Percentiles rank a stretch among this genome's conserved stretches.
phyloP scores from a whole-genome alignment of 768 basidiomycete species.

The Tremella mesenterica region DNA sequence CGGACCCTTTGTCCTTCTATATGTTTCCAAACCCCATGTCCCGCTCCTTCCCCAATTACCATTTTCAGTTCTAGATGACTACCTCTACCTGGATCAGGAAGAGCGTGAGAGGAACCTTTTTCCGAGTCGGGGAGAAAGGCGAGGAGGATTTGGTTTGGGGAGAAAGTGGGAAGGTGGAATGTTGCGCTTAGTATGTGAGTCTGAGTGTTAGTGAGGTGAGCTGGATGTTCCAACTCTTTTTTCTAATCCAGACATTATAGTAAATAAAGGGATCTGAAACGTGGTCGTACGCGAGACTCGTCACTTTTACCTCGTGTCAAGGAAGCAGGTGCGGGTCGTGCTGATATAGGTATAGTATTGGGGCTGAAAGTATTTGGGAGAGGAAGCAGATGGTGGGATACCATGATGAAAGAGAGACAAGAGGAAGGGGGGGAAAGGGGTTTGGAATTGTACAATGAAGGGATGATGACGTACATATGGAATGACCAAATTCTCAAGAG shows the following conservation, averaged over 20 bases:
- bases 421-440: not conserved
- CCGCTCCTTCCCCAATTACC: constrained; percentile 28
- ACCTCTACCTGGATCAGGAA: constrained; percentile 29
- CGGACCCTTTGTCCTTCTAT: constrained; percentile 31
- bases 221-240: not conserved
- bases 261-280: not conserved
- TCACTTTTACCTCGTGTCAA: not conserved
- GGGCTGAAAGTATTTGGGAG: not conserved
- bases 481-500: not conserved
- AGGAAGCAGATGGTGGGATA: not conserved
- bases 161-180: constrained; percentile 33
- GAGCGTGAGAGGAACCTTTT: not conserved
- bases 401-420: no score
- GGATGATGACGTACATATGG: constrained; percentile 8
- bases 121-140: constrained; percentile 19
- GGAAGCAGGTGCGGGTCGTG: not conserved
- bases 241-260: not conserved
- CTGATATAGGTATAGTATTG: not conserved
- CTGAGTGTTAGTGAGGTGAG: constrained; percentile 10
- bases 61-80: constrained; percentile 26
- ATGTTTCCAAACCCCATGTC: constrained; percentile 33
- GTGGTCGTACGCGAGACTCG: not conserved
- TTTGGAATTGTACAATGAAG: not conserved
- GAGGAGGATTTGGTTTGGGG: constrained; percentile 26
- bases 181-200: constrained; percentile 11